Evolutionary conservation across 768 basidiomycete genomes (phyloP).

Genomic region (Amanita molliuscula): DNA sequence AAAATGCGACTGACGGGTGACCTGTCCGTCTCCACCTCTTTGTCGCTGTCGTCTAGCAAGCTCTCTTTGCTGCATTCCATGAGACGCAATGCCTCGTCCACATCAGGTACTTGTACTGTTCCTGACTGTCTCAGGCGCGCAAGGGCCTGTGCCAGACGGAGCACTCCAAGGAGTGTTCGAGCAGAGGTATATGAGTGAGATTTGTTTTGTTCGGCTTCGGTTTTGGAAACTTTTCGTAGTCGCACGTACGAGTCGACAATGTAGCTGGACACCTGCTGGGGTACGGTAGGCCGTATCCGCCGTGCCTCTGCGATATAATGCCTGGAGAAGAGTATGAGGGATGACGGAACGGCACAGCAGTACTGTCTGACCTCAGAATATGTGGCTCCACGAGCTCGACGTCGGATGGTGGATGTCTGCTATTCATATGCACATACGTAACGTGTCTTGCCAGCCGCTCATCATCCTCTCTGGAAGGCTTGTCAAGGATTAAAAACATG

Average conservation of each 20-base stretch:
- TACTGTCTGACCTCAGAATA: conserved; percentile 64
- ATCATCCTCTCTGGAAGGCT: conserved; percentile 89
- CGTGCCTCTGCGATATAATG: conserved; percentile 95
- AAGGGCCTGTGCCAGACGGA: conserved; percentile 90
- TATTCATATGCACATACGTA: conserved; percentile 97
- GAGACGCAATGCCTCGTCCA: conserved; percentile 91
- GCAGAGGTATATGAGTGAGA: conserved; percentile 93
- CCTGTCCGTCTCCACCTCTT: conserved; percentile 61
- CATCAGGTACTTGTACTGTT: conserved; percentile 73
- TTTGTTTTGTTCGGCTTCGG: conserved; percentile 81
- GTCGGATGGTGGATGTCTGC: conserved; percentile 76
- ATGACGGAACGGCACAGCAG: not conserved
- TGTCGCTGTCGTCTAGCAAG: conserved; percentile 70
- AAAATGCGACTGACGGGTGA: conserved; percentile 80
- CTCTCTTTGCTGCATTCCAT: conserved; percentile 97
- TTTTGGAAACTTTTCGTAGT: conserved; percentile 85
- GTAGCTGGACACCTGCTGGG: conserved; percentile 80
- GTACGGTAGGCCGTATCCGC: conserved; percentile 81
- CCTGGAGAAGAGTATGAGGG: conserved; percentile 26
- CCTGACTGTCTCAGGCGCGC: conserved; percentile 84
- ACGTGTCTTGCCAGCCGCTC: conserved; percentile 95
- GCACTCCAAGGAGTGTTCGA: conserved; percentile 87
- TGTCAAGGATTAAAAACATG: conserved; percentile 94
- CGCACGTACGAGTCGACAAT: conserved; percentile 94
- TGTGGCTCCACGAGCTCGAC: conserved; percentile 78